These are phyloP conservation scores for Chaetothyriales sp. DNA, from an alignment of 2,329 filamentous ascomycete genomes.

Conservation along the genomic window DNA sequence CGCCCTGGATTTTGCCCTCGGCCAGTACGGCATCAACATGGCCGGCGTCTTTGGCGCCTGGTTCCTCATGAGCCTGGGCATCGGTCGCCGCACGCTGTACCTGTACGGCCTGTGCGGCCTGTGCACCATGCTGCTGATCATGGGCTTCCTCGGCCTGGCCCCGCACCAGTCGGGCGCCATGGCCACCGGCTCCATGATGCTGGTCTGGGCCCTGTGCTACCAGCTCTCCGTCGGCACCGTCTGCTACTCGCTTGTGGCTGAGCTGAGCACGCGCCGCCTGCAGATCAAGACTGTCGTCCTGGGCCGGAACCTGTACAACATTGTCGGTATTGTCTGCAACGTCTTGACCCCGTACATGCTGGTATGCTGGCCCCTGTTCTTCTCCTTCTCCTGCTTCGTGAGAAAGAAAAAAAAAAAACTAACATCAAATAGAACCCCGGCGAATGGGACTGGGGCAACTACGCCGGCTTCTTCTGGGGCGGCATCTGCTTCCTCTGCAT, in stretches of 20 bases:
- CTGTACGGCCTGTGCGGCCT: constrained; percentile 60
- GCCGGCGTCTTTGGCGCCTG: constrained; percentile 68
- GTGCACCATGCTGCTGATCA: constrained; percentile 60
- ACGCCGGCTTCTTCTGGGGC: constrained; percentile 75
- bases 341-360: constrained; percentile 80
- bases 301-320: constrained; percentile 64
- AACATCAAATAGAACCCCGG: constrained; percentile 43
- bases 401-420: constrained; percentile 22
- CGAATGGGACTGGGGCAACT: constrained; percentile 80
- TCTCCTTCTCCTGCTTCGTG: neutral
- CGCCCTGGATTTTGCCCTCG: constrained; percentile 28
- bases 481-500: constrained; percentile 68
- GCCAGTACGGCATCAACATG: constrained; percentile 30
- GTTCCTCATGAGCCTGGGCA: constrained; percentile 58
- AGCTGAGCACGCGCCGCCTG: constrained; percentile 65
- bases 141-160: constrained; percentile 70
- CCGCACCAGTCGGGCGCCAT: constrained; percentile 47
- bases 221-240: constrained; percentile 80
- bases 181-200: constrained; percentile 73
- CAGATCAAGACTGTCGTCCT: constrained; percentile 87
- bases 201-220: constrained; percentile 68
- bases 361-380: neutral
- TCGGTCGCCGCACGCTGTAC: constrained; percentile 64
- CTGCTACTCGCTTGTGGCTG: constrained; percentile 74
- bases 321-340: constrained; percentile 66